Percentiles rank a stretch among this genome's conserved stretches.
phyloP scores from a whole-genome alignment of 352 stramenopile genomes.

The Phytophthora sojae region DNA sequence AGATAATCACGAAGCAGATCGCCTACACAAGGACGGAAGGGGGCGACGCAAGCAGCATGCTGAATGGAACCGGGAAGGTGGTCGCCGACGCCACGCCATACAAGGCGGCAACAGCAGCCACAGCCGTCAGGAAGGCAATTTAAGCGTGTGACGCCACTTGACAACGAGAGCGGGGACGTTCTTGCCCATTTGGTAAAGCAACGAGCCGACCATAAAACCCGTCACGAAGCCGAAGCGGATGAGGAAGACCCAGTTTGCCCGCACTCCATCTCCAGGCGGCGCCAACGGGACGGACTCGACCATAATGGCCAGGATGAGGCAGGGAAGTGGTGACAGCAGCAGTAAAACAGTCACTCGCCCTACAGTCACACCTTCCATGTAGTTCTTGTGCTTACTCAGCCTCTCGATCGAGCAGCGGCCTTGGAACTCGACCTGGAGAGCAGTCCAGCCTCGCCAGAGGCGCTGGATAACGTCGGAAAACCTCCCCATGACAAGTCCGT shows the following conservation, averaged over 20 bases:
- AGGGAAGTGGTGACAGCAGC: constrained; percentile 17
- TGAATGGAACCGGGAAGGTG: constrained; percentile 26
- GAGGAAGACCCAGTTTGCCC: constrained; percentile 26
- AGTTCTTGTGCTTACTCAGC: constrained; percentile 17
- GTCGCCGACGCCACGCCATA: constrained; percentile 16
- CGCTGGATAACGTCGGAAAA: neutral
- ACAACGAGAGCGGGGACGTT: constrained; percentile 16
- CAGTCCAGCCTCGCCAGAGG: constrained; percentile 13
- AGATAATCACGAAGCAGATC: constrained; percentile 27
- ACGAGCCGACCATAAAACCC: constrained; percentile 6
- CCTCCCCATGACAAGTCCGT: neutral
- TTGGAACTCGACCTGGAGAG: constrained; percentile 38
- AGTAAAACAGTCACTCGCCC: constrained; percentile 12
- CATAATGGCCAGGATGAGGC: constrained; percentile 19
- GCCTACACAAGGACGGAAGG: constrained; percentile 17
- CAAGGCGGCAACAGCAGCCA: constrained; percentile 8
- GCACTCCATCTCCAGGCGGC: constrained; percentile 16
- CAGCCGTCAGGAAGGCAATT: constrained; percentile 9
- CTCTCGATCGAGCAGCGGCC: constrained; percentile 34
- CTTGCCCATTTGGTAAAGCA: constrained; percentile 28
- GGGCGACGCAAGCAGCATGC: constrained; percentile 20
- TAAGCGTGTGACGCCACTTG: constrained; percentile 12
- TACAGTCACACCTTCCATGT: constrained; percentile 4
- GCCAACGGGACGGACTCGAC: constrained; percentile 16
- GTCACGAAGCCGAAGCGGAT: constrained; percentile 18